Percentiles rank a stretch among this genome's conserved stretches.
Evolutionary conservation across 768 basidiomycete genomes (phyloP).

Genomic region (Auricularia sp.): DNA sequence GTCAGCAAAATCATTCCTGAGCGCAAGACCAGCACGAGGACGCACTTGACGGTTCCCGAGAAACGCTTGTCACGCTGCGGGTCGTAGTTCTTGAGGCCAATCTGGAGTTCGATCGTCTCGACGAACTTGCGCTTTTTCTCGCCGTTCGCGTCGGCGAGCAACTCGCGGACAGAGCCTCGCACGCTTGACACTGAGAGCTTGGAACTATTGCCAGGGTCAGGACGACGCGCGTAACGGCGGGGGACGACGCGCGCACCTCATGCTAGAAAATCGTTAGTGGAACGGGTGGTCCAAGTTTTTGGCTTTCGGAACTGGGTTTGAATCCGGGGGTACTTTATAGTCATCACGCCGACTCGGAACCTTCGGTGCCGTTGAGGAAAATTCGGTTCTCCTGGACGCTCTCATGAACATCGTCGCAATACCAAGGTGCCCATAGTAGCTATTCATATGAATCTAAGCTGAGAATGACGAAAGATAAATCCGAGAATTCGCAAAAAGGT

Average conservation of each 20-base stretch:
- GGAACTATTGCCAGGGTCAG: slow-evolving; percentile 2
- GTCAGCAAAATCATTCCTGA: slow-evolving; percentile 5
- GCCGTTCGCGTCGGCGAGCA: slow-evolving; percentile 72
- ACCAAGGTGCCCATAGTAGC: too few species aligned
- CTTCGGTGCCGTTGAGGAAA: too few species aligned
- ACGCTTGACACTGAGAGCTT: slow-evolving; percentile 99
- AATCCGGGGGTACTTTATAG: slow-evolving; percentile 81
- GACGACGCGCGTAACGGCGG: too few species aligned
- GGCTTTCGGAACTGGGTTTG: slow-evolving; percentile 95
- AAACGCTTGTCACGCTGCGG: slow-evolving; percentile 99
- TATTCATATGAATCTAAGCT: too few species aligned
- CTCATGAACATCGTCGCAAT: too few species aligned
- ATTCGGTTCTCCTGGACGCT: too few species aligned
- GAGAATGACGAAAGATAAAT: too few species aligned
- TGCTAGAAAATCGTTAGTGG: too few species aligned
- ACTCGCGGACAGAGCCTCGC: slow-evolving; percentile 93
- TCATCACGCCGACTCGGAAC: slow-evolving; percentile 25
- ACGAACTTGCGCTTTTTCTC: slow-evolving; percentile 91
- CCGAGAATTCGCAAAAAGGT: too few species aligned
- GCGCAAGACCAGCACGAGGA: background rate
- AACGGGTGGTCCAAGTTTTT: slow-evolving; percentile 69
- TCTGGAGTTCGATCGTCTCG: slow-evolving; percentile 93
- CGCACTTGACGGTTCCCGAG: slow-evolving; percentile 94
- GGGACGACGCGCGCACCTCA: too few species aligned
- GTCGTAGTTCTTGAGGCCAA: slow-evolving; percentile 98